These are phyloP conservation scores for Melampsora larici-populina DNA, from an alignment of 1,284 basidiomycete genomes.

Conservation along the genomic window DNA sequence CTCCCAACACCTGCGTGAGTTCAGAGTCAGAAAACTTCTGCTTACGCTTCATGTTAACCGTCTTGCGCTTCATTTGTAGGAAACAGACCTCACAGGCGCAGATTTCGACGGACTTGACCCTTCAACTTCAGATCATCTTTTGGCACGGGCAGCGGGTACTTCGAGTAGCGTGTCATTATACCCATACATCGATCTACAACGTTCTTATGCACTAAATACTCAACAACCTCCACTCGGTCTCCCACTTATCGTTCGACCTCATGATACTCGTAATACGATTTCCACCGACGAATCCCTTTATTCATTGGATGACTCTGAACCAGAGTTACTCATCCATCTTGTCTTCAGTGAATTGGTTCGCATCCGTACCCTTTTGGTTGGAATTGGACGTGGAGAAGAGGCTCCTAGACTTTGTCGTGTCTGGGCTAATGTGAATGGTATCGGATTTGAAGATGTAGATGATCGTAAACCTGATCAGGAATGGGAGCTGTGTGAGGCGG, in stretches of 20 bases:
- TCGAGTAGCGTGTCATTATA: constrained; percentile 27
- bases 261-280: constrained; percentile 20
- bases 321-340: constrained; percentile 39
- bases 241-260: constrained; percentile 27
- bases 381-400: constrained; percentile 17
- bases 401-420: constrained; percentile 15
- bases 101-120: constrained; percentile 40
- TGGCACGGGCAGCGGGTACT: constrained; percentile 17
- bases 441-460: constrained; percentile 32
- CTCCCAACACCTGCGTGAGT: constrained; percentile 17
- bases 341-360: constrained; percentile 36
- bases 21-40: neutral
- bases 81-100: constrained; percentile 35
- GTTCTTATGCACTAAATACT: constrained; percentile 32
- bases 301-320: constrained; percentile 19
- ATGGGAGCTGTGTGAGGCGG: constrained; percentile 22
- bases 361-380: constrained; percentile 25
- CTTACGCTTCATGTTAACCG: neutral
- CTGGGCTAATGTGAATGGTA: constrained; percentile 28
- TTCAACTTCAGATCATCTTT: constrained; percentile 21
- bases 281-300: constrained; percentile 25
- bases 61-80: neutral
- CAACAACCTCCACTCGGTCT: constrained; percentile 15
- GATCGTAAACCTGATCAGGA: constrained; percentile 32
- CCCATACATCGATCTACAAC: constrained; percentile 36